Evolutionary conservation across 139 green algal species (phyloP), one percentile per base, ranked within the genome.

Genomic region (Chlamydomonas schloesseri): DNA sequence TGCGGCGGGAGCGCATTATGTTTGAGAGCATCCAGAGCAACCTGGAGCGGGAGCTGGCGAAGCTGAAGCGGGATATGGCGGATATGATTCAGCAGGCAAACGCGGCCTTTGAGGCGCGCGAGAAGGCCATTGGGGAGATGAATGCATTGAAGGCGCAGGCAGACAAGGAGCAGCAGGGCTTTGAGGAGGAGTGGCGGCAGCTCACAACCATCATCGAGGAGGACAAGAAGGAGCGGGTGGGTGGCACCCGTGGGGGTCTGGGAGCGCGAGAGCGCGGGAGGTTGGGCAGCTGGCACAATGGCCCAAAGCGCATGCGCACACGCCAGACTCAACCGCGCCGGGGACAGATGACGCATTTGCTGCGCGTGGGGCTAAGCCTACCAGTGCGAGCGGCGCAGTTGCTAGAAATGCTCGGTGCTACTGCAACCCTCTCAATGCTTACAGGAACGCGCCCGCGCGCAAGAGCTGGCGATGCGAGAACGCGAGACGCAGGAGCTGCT

Each of bases 11-110:
- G 93, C 91, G 93, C 18, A 82, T 97, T 73, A 96, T 97, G 88
- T 98, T 98, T 92, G 93, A 98, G 62, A 91, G 94, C 84, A 94
- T 98, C 55, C 90, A 96, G 85, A 88, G 50, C 70, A 98, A 98
- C 91, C 86, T 98, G 73, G 91, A 97, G 71, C 88, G 91, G 33
- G 92, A 95, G 74, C 90, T 98, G 78, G 60, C 83, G 23, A 92
- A 94, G 70, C 88, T 96, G 70, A 97, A 97, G 91, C 88, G 77
- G 17, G 95, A 97, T 78, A 97, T 98, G 93, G 93, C 93, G 33
- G 93, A 94, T 46, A 94, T 96, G 69, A 97, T 99, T 67, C 88
- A 94, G 64, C 71, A 92, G 72, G 91, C 91, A 15, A 96, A 87
- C 26, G 69, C 21, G 3, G 93, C 62, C 78, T 92, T 90, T 67